Evolutionary conservation across 225 moss, liverwort and hornwort species (phyloP).

Genomic region (Ulota crispa): DNA sequence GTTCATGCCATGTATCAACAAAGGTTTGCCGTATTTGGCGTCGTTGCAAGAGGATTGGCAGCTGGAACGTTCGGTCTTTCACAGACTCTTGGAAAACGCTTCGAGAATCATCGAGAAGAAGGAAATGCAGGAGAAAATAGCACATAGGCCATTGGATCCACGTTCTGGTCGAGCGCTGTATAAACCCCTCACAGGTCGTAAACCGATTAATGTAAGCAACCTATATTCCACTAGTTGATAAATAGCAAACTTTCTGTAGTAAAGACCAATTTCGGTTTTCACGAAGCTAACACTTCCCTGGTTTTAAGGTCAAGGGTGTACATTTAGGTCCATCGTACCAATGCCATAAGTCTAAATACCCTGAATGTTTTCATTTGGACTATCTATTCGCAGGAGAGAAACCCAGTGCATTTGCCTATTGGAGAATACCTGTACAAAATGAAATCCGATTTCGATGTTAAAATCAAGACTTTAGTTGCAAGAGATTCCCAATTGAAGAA

Average conservation of each 20-base stretch:
- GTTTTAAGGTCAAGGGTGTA: constrained; percentile 8
- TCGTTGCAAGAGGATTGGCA: constrained; percentile 59
- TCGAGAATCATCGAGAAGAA: constrained; percentile 77
- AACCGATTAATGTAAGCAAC: constrained; percentile 62
- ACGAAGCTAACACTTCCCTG: background rate
- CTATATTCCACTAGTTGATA: background rate
- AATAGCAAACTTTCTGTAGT: background rate
- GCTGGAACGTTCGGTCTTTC: constrained; percentile 73
- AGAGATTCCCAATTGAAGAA: constrained; percentile 57
- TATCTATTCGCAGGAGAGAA: constrained; percentile 59
- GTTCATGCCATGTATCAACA: constrained; percentile 87
- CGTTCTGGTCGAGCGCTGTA: constrained; percentile 73
- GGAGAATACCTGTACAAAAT: constrained; percentile 85
- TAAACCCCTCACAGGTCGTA: constrained; percentile 81
- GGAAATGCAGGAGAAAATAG: constrained; percentile 61
- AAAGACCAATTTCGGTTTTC: background rate
- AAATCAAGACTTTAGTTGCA: constrained; percentile 58
- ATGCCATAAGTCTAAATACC: background rate
- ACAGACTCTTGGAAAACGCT: constrained; percentile 82
- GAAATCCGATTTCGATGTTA: constrained; percentile 66
- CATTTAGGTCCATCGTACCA: background rate
- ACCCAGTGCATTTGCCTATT: constrained; percentile 78
- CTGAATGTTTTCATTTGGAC: background rate
- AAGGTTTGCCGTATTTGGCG: constrained; percentile 44
- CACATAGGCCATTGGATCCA: constrained; percentile 68